Evolutionary conservation across 352 stramenopile genomes (phyloP).

Genomic region (Thalassiosira hispida): DNA sequence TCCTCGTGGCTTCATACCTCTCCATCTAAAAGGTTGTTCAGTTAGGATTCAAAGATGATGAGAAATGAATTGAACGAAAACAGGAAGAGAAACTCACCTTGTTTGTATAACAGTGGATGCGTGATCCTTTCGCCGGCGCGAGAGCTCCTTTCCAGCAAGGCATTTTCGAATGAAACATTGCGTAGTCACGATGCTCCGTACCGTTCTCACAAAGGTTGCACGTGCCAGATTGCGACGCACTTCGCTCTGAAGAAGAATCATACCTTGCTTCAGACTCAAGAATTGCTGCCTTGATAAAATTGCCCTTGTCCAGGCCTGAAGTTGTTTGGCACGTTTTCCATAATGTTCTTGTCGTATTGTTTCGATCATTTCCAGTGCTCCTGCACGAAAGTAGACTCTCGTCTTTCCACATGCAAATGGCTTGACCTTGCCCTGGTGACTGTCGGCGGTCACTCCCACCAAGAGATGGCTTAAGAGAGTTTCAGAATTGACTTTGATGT

Average conservation of each 20-base stretch:
- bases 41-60: neutral
- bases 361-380: conserved; percentile 91
- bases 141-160: conserved; percentile 29
- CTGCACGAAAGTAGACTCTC: conserved; percentile 92
- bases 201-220: conserved; percentile 19
- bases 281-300: conserved; percentile 51
- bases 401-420: conserved; percentile 88
- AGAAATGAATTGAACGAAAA: conserved; percentile 1
- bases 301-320: conserved; percentile 67
- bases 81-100: conserved; percentile 30
- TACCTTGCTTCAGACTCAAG: conserved; percentile 31
- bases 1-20: conserved; percentile 43
- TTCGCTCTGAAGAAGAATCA: conserved; percentile 53
- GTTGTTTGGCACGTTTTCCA: conserved; percentile 59
- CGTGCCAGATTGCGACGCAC: conserved; percentile 39
- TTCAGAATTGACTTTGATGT: conserved; percentile 52
- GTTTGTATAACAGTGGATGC: conserved; percentile 56
- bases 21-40: conserved; percentile 39
- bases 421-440: conserved; percentile 43
- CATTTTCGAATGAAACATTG: conserved; percentile 56
- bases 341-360: conserved; percentile 73
- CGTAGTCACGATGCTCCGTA: conserved; percentile 23
- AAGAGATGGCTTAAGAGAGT: conserved; percentile 49
- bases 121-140: conserved; percentile 32
- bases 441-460: conserved; percentile 40